A percentile compares a stretch with the other conserved stretches of the same genome.
These are phyloP conservation scores for Ogataea philodendri DNA, from an alignment of 805 yeast genomes.

Conservation along the genomic window DNA sequence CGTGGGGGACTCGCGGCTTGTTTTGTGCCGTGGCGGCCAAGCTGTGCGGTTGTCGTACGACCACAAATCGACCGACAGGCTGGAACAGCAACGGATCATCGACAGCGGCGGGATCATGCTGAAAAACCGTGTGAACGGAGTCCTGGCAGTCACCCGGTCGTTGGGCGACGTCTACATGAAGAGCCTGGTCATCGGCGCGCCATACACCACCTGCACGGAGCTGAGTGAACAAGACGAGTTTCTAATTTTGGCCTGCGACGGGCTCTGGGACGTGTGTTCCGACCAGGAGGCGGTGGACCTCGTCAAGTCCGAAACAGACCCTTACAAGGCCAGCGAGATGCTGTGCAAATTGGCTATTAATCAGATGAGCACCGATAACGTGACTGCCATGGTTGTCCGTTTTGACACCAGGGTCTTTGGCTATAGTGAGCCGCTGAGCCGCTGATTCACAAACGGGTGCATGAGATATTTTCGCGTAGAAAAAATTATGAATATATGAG, in stretches of 20 bases:
- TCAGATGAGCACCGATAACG: slow-evolving; percentile 81
- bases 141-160: slow-evolving; percentile 90
- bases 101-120: slow-evolving; percentile 82
- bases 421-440: slow-evolving; percentile 16
- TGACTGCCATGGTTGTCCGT: slow-evolving; percentile 86
- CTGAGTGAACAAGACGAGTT: slow-evolving; percentile 67
- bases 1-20: slow-evolving; percentile 90
- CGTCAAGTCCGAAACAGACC: slow-evolving; percentile 53
- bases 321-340: slow-evolving; percentile 63
- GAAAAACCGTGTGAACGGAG: slow-evolving; percentile 92
- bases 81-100: slow-evolving; percentile 74
- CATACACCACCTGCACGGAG: slow-evolving; percentile 87
- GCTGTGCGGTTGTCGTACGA: slow-evolving; percentile 85
- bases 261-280: slow-evolving; percentile 90
- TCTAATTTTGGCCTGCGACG: slow-evolving; percentile 91
- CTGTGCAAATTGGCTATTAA: slow-evolving; percentile 74
- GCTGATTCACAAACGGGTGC: not conserved
- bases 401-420: slow-evolving; percentile 47
- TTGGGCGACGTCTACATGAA: slow-evolving; percentile 94
- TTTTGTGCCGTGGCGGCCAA: slow-evolving; percentile 68
- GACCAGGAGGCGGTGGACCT: slow-evolving; percentile 82
- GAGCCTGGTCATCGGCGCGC: slow-evolving; percentile 81
- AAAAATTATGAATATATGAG: slow-evolving; percentile 3
- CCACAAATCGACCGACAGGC: slow-evolving; percentile 83
- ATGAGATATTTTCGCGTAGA: slow-evolving; percentile 13